A percentile compares a stretch with the other conserved stretches of the same genome.
Evolutionary conservation across 1,284 basidiomycete species (phyloP).

Genomic region (Ganoderma leucocontextum): DNA sequence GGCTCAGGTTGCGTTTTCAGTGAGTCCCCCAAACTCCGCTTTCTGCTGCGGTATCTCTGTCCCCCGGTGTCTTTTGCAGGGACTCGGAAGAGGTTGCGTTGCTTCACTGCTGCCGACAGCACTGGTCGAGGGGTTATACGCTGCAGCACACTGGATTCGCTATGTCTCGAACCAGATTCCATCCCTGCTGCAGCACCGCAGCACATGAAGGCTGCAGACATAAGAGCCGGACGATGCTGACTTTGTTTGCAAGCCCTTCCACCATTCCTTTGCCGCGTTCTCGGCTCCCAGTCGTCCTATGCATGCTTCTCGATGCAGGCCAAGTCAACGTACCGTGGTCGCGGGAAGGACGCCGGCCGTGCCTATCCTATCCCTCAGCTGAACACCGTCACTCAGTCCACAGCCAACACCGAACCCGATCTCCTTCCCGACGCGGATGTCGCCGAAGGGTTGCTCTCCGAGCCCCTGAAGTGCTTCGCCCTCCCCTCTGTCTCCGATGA

Average conservation of each 20-base stretch:
- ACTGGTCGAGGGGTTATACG: background rate
- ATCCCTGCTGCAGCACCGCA: background rate
- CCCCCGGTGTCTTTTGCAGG: background rate
- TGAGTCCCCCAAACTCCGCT: background rate
- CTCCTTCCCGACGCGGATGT: slow-evolving; percentile 19
- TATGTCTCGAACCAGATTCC: background rate
- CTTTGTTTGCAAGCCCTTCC: background rate
- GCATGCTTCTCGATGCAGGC: background rate
- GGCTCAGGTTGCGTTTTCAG: background rate
- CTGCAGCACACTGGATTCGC: background rate
- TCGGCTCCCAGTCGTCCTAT: background rate
- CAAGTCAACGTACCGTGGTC: background rate
- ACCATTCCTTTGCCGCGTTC: background rate
- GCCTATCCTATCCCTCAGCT: background rate
- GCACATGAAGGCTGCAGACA: background rate
- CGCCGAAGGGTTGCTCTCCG: slow-evolving; percentile 15
- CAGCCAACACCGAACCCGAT: slow-evolving; percentile 21
- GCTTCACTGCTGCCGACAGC: background rate
- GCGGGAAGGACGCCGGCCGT: slow-evolving; percentile 3
- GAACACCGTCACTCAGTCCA: slow-evolving; percentile 14
- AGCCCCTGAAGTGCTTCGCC: slow-evolving; percentile 7
- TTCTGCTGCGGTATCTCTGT: slow-evolving; percentile 4
- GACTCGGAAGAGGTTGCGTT: background rate
- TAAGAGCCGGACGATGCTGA: background rate
- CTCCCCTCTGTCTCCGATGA: background rate